phyloP scores from a whole-genome alignment of 352 stramenopile species.

The Phytophthora syringae region DNA sequence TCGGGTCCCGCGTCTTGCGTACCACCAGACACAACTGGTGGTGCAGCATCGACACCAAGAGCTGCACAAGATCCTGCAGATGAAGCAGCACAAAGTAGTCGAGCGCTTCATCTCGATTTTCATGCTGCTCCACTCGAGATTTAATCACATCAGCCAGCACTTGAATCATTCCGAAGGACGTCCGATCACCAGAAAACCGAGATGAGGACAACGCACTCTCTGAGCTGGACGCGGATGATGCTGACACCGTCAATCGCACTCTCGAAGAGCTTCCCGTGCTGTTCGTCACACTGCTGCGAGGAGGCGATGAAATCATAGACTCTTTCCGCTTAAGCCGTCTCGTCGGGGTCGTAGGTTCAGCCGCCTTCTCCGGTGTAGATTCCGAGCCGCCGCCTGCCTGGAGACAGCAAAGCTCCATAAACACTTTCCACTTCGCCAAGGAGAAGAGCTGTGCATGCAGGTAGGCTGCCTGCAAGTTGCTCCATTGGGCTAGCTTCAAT shows the following conservation, averaged over 20 bases:
- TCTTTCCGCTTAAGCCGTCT: constrained; percentile 60
- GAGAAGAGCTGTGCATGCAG: constrained; percentile 61
- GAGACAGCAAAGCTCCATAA: constrained; percentile 76
- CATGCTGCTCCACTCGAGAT: constrained; percentile 40
- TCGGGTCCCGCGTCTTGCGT: constrained; percentile 64
- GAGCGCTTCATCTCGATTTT: constrained; percentile 39
- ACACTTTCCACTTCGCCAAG: constrained; percentile 65
- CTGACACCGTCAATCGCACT: constrained; percentile 2
- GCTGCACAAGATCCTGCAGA: constrained; percentile 52
- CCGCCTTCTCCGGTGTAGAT: constrained; percentile 8
- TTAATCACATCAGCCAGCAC: constrained; percentile 62
- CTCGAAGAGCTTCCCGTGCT: constrained; percentile 11
- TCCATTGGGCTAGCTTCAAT: constrained; percentile 55
- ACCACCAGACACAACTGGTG: constrained; percentile 70
- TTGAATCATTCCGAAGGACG: constrained; percentile 74
- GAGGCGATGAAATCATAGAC: constrained; percentile 74
- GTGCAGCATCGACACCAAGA: constrained; percentile 80
- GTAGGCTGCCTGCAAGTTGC: constrained; percentile 60
- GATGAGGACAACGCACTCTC: constrained; percentile 31
- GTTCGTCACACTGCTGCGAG: constrained; percentile 22
- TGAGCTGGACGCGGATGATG: constrained; percentile 19
- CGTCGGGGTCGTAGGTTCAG: constrained; percentile 5
- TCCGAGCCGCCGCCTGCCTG: constrained; percentile 31
- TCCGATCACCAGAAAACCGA: constrained; percentile 68
- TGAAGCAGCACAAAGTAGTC: constrained; percentile 64